phyloP scores from a whole-genome alignment of 257 asterid species.

The Verbascum thapsus region DNA sequence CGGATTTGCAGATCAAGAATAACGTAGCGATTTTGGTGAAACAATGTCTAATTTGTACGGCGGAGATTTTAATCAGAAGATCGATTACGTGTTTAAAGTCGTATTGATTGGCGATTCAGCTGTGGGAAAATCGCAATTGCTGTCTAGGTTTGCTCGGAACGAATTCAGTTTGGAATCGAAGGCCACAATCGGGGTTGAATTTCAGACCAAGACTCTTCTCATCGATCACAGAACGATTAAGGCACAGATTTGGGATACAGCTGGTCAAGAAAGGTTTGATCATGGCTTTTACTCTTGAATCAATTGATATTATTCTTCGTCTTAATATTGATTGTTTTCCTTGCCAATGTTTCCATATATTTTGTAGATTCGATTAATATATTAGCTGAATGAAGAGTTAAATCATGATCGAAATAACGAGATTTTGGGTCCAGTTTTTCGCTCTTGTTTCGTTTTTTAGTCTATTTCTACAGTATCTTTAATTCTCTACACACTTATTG shows the following conservation, averaged over 20 bases:
- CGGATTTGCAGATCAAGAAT: conserved; percentile 11
- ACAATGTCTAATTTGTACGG: conserved; percentile 75
- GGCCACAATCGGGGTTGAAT: conserved; percentile 92
- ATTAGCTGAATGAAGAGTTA: conserved; percentile 15
- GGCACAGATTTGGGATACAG: conserved; percentile 98
- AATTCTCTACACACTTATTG: no score
- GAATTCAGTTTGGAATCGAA: conserved; percentile 85
- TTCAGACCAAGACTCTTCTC: conserved; percentile 78
- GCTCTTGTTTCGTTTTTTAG: no score
- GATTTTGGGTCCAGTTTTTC: no score
- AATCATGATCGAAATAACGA: not conserved
- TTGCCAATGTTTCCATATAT: not conserved
- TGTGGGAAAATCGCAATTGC: conserved; percentile 86
- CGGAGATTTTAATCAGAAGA: conserved; percentile 77
- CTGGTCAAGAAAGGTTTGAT: conserved; percentile 84
- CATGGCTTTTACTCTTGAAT: not conserved
- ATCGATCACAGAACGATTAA: conserved; percentile 77
- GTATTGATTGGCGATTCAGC: conserved; percentile 89
- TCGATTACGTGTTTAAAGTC: conserved; percentile 85
- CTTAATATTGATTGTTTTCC: not conserved
- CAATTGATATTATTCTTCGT: not conserved
- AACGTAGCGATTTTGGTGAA: conserved; percentile 11
- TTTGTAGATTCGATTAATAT: not conserved
- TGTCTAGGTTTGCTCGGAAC: conserved; percentile 86
- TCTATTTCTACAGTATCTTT: no score